Base-by-base conservation (phyloP, 306 rosid species). In the Vigna nakashimae region DNA sequence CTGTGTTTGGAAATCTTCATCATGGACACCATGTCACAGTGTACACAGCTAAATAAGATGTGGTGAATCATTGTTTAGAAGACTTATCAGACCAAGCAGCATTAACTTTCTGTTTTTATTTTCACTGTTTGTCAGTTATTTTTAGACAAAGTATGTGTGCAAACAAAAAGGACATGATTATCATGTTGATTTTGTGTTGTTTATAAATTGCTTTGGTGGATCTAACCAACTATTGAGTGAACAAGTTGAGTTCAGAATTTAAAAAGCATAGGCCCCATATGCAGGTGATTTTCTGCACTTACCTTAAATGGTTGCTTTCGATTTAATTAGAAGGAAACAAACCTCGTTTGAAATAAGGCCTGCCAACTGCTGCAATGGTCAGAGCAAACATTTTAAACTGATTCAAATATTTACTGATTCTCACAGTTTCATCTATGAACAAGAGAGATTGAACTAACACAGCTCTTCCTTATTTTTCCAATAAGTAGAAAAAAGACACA, bases 11-110 rank as follows among this genome's bases (percentile, higher is more conserved):
- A 83, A 84, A 65, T 80, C 75, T 50, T 86, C 90, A 69, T 80
- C 85, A 69, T 62, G 67, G 79, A 78, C 85, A 72, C 57, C 81
- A 55, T 59, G 85, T 58, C 65, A 58, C 65, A 58, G 2, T 86
- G 60, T 63, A 73, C 85, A 89, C 85, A 84, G 84, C 87, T 40
- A 40, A 38, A 1, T 80, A 80, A 74, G 71, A 66, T 30, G 69
- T 51, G 82, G 73, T 83, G 59, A 78, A 74, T 66, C 17, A 65
- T 65, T 80, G 62, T 73, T 40, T 79, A 51, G 20, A 34, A 40
- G 17, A 66, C 20, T 45, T 67, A 59, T 50, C 40, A 22, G 57
- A 30, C 58, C 50, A 67, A 16, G 14, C 8, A 34, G 4, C 48
- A 6, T 38, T 38, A 53, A 2, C 38, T 28, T 65, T 9, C 51